phyloP scores from a whole-genome alignment of 208 protist genomes.

The Acanthamoeba culbertsoni region DNA sequence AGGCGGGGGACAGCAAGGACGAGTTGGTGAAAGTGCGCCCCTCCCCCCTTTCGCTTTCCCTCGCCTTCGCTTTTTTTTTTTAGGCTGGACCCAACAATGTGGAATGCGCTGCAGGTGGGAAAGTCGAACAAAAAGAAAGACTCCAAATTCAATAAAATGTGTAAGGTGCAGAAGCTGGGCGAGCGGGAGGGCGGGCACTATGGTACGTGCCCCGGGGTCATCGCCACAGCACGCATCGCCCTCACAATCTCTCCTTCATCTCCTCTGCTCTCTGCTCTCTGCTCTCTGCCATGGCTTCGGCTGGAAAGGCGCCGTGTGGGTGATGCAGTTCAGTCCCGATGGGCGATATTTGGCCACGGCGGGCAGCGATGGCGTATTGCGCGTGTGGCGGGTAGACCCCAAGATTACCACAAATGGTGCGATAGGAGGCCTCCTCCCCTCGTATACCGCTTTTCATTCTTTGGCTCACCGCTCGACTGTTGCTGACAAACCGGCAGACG shows the following conservation, averaged over 20 bases:
- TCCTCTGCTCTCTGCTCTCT: neutral
- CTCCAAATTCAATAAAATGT: neutral
- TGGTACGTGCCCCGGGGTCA: neutral
- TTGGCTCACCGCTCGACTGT: too few relatives aligned
- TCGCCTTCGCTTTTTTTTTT: neutral
- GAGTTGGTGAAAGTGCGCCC: neutral
- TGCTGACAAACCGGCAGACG: neutral
- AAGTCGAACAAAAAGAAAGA: constrained; percentile 26
- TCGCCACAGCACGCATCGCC: neutral
- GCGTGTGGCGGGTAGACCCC: constrained; percentile 62
- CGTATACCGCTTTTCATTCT: neutral
- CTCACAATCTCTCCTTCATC: neutral
- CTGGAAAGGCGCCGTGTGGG: constrained; percentile 55
- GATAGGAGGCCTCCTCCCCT: neutral
- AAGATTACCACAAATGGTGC: neutral
- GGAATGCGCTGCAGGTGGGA: neutral
- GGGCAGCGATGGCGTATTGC: constrained; percentile 62
- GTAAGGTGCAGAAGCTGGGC: neutral
- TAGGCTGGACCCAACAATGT: neutral
- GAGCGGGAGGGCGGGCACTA: constrained; percentile 38
- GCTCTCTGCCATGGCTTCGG: neutral
- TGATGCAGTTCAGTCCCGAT: constrained; percentile 58
- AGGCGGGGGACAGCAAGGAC: neutral
- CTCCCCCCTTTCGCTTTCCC: too few relatives aligned
- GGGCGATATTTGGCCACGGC: constrained; percentile 64